phyloP scores from a whole-genome alignment of 768 basidiomycete species.

The Paxillus rubicundulus region DNA sequence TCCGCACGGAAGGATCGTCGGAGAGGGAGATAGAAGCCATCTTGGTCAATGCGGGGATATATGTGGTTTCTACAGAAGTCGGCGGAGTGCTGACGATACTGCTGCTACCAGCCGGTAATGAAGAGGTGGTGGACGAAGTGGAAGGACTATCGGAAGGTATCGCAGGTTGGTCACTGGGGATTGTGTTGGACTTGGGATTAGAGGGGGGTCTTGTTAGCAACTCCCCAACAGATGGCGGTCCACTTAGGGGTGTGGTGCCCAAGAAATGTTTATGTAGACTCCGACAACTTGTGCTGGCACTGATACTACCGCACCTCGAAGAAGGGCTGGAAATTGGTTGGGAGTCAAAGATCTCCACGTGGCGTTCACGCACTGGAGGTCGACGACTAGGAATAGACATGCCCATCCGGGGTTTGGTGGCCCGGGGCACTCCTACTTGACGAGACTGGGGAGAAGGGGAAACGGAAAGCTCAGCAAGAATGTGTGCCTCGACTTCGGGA shows the following conservation, averaged over 20 bases:
- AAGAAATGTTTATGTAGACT: conserved; percentile 18
- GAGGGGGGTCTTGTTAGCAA: conserved; percentile 5
- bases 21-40: conserved; percentile 25
- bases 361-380: conserved; percentile 46
- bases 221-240: conserved; percentile 25
- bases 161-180: conserved; percentile 11
- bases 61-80: conserved; percentile 41
- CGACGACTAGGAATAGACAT: conserved; percentile 59
- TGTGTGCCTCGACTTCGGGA: conserved; percentile 76
- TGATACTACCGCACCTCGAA: conserved; percentile 28
- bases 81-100: conserved; percentile 53
- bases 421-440: conserved; percentile 75
- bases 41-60: conserved; percentile 40
- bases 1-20: conserved; percentile 1
- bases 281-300: conserved; percentile 26
- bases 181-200: conserved; percentile 2
- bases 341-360: conserved; percentile 81
- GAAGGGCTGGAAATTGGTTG: conserved; percentile 69
- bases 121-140: conserved; percentile 38
- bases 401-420: conserved; percentile 59
- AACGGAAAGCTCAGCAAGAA: conserved; percentile 60
- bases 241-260: conserved; percentile 8
- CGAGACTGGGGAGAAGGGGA: conserved; percentile 75
- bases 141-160: conserved; percentile 38
- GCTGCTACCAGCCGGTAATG: conserved; percentile 30